Evolutionary conservation across 805 yeast species (phyloP).

Genomic region (Kodamaea kakaduensis): DNA sequence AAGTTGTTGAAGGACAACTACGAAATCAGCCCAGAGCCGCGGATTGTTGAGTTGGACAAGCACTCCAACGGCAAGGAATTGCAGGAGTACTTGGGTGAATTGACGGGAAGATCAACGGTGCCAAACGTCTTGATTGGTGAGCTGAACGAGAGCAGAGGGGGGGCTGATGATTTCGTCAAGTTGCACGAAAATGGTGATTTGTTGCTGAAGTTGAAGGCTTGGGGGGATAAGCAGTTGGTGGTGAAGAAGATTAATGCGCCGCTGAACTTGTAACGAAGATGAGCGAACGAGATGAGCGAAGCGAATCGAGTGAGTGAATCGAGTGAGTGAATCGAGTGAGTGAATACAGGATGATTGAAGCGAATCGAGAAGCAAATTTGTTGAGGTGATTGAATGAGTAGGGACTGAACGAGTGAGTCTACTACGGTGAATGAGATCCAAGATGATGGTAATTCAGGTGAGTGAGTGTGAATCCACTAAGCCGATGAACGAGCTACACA

Average conservation of each 20-base stretch:
- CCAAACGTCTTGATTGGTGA: slow-evolving; percentile 83
- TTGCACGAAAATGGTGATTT: slow-evolving; percentile 58
- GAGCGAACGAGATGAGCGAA: no score
- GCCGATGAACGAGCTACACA: no score
- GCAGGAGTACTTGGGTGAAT: slow-evolving; percentile 63
- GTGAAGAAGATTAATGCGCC: slow-evolving; percentile 53
- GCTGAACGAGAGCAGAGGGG: slow-evolving; percentile 64
- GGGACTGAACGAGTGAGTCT: no score
- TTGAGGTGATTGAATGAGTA: no score
- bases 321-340: no score
- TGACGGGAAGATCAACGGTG: slow-evolving; percentile 80
- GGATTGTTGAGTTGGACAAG: slow-evolving; percentile 76
- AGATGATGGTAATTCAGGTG: no score
- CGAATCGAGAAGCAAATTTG: no score
- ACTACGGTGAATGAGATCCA: no score
- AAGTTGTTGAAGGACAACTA: slow-evolving; percentile 59
- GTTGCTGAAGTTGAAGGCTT: slow-evolving; percentile 46
- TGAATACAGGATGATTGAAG: no score
- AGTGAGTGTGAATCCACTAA: no score
- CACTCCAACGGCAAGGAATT: slow-evolving; percentile 73
- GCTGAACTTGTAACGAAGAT: slow-evolving; percentile 37
- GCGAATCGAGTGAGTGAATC: no score
- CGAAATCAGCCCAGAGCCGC: slow-evolving; percentile 66
- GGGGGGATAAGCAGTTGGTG: slow-evolving; percentile 57
- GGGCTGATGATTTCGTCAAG: slow-evolving; percentile 72